Conservation (phyloP, 306 rosid species). For the Begonia loranthoides region DNA sequence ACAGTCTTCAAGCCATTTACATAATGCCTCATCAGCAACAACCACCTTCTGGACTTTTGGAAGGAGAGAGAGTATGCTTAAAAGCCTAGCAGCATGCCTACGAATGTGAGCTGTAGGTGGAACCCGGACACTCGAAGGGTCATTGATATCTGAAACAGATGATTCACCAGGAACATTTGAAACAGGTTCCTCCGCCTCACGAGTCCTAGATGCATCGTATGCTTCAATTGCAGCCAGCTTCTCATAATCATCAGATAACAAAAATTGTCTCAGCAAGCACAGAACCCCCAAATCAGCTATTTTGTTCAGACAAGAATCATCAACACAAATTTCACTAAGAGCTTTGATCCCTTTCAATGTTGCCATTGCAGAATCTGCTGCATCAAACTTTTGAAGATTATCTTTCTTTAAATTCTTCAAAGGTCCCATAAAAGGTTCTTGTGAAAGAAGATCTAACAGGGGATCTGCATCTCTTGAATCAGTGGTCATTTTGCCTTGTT, state of each 20-base stretch:
- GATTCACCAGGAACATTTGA: slow-evolving; percentile 30
- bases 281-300: slow-evolving; percentile 63
- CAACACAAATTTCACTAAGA: slow-evolving; percentile 68
- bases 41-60: slow-evolving; percentile 63
- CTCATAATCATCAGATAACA: slow-evolving; percentile 84
- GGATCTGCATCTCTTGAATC: slow-evolving; percentile 48
- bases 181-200: slow-evolving; percentile 46
- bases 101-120: slow-evolving; percentile 95
- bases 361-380: slow-evolving; percentile 88
- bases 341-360: slow-evolving; percentile 88
- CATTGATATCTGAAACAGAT: slow-evolving; percentile 26
- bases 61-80: slow-evolving; percentile 73
- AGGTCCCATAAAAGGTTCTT: slow-evolving; percentile 64
- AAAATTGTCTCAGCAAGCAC: slow-evolving; percentile 69
- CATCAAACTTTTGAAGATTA: slow-evolving; percentile 54
- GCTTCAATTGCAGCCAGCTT: slow-evolving; percentile 80
- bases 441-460: slow-evolving; percentile 61
- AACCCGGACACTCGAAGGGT: slow-evolving; percentile 66
- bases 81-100: slow-evolving; percentile 80
- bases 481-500: slow-evolving; percentile 33
- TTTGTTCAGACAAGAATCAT: slow-evolving; percentile 47
- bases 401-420: slow-evolving; percentile 57
- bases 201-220: slow-evolving; percentile 70
- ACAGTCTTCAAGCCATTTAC: slow-evolving; percentile 85
- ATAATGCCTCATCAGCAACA: slow-evolving; percentile 52